Evolutionary conservation across 306 rosid genomes (phyloP), one percentile per base, ranked within the genome.

Genomic region (Hippophae gyantsensis): DNA sequence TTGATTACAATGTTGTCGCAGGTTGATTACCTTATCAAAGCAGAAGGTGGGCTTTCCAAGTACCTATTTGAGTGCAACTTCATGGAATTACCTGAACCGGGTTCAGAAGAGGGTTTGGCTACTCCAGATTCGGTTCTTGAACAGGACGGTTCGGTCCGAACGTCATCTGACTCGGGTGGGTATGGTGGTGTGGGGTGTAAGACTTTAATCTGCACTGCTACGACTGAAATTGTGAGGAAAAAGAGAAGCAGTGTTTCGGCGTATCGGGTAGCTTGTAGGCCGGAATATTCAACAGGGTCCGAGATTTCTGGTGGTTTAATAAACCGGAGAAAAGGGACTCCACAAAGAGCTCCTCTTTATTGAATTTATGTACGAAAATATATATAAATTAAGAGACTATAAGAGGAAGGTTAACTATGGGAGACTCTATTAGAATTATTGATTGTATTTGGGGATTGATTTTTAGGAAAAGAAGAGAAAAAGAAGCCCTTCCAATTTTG

Each of bases 321-420:
- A 84, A 89, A 82, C 74, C 90, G 92, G 42, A 65, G 96, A 54
- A 87, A 92, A 67, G 84, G 87, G 48, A 83, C 76, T 6, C 98
- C 98, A 0, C 98, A 81, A 57, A 57, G 98, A 81, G 83, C 98
- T 69, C 98, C 95, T 26, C 86, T 85, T 2, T 73, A 81, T 74
- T 92, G 83, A 90, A 61, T 59, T 49, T 13, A n/a, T 47, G 67
- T 53, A 59, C 51, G 66, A 49, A 54, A 41, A 14, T 2, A 13
- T 2, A 23, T 41, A 44, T 32, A 2, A 32, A 4, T 32, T 32
- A 9, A 13, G 6, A 13, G n/a, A n/a, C 52, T 59, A 18, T 18
- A 23, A 12, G 57, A 59, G 74, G 48, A 46, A 43, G 74, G 41
- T 2, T 18, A 25, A 13, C 47, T 10, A n/a, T 23, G 55, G 40